Base-by-base conservation (phyloP, 345 rosid species). In the Murraya koenigii region DNA sequence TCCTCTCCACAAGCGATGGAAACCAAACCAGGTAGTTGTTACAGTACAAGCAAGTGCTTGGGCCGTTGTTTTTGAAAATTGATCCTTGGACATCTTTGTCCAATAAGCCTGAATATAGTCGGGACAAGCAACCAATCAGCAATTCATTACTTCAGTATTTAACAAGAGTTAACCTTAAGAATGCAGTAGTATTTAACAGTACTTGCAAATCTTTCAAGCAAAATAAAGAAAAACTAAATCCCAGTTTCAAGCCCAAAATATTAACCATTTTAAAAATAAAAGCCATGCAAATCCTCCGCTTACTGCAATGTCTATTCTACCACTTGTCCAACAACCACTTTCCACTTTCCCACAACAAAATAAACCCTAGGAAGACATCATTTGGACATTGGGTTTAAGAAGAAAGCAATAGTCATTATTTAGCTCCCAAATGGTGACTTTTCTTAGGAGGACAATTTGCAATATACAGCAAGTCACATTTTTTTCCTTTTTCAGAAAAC, bases 11-110 rank as follows among this genome's bases (percentile, higher is more conserved):
- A 89, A 78, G 39, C 88, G 86, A 80, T 80, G 72, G 76, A 88
- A 95, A 54, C 97, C 98, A 89, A 89, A 84, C 98, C 97, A 93
- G 23, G 90, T 88, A 44, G 98, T 93, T 63, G 91, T 90, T 52
- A 95, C 95, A 75, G 78, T 89, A 84, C 98, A 95, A 71, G 76
- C 49, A 74, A 85, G 80, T 76, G 90, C 91, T 85, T 87, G 95
- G 60, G 97, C 97, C 81, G 93, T 89, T 75, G 98, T 92, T 87
- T 82, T 83, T 19, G 82, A 70, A 47, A 77, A 73, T 47, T 81
- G 90, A 26, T 81, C 82, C 80, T 78, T 83, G 77, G 87, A 77
- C 75, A 69, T 72, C 78, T 85, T 81, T 56, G 86, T 77, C 36
- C 82, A 78, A 86, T 93, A 90, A 66, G 95, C 97, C 98, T 95